Percentiles rank a stretch among this genome's conserved stretches.
These are phyloP conservation scores for Penicillium glabrum DNA, from an alignment of 2,329 filamentous ascomycete species.

Conservation along the genomic window DNA sequence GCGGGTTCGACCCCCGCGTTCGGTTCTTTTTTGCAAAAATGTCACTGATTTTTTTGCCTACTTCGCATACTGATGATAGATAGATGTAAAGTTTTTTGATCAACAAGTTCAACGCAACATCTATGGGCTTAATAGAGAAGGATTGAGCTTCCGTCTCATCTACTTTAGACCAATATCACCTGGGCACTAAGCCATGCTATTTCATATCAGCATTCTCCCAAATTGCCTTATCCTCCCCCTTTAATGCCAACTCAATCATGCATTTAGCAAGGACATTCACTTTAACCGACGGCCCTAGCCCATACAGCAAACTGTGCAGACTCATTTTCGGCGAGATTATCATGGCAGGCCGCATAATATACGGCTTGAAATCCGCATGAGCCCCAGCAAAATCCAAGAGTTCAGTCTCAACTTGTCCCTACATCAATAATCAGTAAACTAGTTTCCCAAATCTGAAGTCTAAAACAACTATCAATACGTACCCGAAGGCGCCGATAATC, in stretches of 20 bases:
- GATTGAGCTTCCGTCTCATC: neutral
- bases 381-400: conserved; percentile 11
- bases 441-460: neutral
- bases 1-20: conserved; percentile 46
- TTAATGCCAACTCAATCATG: conserved; percentile 17
- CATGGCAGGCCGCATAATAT: conserved; percentile 21
- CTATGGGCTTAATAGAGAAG: no score
- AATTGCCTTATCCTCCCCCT: conserved; percentile 9
- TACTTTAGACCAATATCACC: neutral
- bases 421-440: neutral
- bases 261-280: conserved; percentile 13
- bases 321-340: conserved; percentile 9
- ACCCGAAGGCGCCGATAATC: conserved; percentile 18
- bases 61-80: no score
- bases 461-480: neutral
- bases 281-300: conserved; percentile 15
- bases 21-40: conserved; percentile 26
- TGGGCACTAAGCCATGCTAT: neutral
- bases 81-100: no score
- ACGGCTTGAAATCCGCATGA: conserved; percentile 12
- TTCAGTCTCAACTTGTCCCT: conserved; percentile 21
- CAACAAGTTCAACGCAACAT: no score
- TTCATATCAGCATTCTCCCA: conserved; percentile 16
- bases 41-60: no score
- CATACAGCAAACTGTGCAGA: conserved; percentile 7